phyloP scores from a whole-genome alignment of 352 stramenopile species.

The Pythium periplocum region DNA sequence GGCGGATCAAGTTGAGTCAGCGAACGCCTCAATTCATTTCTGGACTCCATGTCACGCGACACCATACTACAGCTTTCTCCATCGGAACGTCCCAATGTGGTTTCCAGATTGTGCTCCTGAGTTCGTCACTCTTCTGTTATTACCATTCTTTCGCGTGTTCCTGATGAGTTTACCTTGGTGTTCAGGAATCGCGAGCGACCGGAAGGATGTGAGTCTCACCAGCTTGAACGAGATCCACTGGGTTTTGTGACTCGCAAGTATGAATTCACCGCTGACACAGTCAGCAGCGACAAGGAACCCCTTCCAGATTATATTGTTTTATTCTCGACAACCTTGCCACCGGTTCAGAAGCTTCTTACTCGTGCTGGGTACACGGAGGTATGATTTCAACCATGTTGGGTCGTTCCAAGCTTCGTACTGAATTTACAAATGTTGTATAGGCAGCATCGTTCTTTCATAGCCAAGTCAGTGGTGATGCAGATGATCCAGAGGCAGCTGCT shows the following conservation, averaged over 20 bases:
- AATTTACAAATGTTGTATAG: too few species aligned
- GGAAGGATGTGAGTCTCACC: conserved; percentile 61
- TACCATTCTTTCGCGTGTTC: too few species aligned
- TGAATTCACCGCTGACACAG: conserved; percentile 21
- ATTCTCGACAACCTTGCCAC: conserved; percentile 46
- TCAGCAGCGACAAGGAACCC: conserved; percentile 18
- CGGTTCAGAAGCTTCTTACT: conserved; percentile 43
- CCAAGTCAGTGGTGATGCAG: too few species aligned
- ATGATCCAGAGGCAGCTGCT: too few species aligned
- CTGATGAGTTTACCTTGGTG: background rate
- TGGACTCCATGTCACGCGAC: conserved; percentile 83
- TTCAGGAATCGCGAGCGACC: conserved; percentile 49
- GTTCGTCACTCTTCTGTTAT: conserved; percentile 23
- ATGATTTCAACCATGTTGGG: conserved; percentile 1
- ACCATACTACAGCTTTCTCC: conserved; percentile 84
- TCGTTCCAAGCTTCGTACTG: background rate
- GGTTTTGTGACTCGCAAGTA: conserved; percentile 56
- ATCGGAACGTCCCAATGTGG: conserved; percentile 81
- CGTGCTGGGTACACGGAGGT: conserved; percentile 39
- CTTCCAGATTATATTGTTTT: conserved; percentile 64
- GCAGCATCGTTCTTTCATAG: too few species aligned
- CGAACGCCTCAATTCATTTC: conserved; percentile 67
- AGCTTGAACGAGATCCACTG: conserved; percentile 47
- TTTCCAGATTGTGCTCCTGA: conserved; percentile 78
- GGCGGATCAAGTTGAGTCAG: conserved; percentile 18